Evolutionary conservation across 1,284 basidiomycete species (phyloP).

Genomic region (Athelia psychrophila): DNA sequence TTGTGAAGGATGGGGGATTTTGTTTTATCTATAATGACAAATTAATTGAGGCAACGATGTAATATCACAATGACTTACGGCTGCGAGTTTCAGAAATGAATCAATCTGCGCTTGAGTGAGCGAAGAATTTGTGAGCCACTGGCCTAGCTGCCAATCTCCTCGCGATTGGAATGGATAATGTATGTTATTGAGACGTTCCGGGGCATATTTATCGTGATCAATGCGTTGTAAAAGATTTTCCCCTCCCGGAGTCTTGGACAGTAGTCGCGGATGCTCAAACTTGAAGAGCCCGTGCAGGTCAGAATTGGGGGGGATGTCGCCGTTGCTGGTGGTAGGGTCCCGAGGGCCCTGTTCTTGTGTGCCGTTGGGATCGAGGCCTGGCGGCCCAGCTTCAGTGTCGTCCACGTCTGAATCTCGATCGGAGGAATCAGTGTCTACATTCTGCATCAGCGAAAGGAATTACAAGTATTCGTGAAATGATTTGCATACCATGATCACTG

Average conservation of each 20-base stretch:
- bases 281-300: background rate
- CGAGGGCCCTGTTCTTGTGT: no score
- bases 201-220: background rate
- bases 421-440: no score
- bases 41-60: background rate
- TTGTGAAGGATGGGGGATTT: constrained; percentile 4
- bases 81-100: background rate
- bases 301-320: background rate
- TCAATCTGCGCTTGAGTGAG: background rate
- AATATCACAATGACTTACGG: background rate
- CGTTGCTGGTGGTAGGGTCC: background rate
- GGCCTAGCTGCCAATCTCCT: background rate
- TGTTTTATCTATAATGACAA: no score
- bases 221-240: background rate
- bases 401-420: no score
- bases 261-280: background rate
- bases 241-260: background rate
- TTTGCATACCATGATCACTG: no score
- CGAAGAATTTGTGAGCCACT: background rate
- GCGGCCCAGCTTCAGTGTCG: no score
- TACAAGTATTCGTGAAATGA: no score
- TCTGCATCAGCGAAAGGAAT: no score
- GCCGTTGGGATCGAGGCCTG: no score
- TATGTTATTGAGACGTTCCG: background rate
- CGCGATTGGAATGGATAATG: background rate